Evolutionary conservation across 257 asterid genomes (phyloP).

Genomic region (Solanum dulcamara): DNA sequence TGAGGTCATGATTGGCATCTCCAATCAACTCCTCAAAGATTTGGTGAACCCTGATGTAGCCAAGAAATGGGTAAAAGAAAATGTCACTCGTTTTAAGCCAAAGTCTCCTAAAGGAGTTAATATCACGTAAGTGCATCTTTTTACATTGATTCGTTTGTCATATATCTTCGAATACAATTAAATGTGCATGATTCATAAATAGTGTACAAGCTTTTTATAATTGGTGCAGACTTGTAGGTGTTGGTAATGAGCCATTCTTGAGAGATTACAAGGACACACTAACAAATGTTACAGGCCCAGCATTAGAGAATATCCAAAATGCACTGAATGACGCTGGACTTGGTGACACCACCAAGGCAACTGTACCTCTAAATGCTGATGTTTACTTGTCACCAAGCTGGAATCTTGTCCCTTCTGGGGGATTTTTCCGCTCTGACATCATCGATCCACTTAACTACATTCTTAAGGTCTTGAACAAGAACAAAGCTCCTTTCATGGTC

Average conservation of each 20-base stretch:
- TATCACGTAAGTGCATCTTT: conserved; percentile 20
- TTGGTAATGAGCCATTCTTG: conserved; percentile 34
- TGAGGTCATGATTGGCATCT: conserved; percentile 27
- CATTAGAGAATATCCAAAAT: conserved; percentile 21
- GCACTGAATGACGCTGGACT: conserved; percentile 24
- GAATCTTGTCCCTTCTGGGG: conserved; percentile 17
- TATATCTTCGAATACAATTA: background rate
- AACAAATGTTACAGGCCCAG: conserved; percentile 10
- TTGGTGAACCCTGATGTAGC: conserved; percentile 10
- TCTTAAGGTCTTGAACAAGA: conserved; percentile 2
- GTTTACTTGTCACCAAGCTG: conserved; percentile 6
- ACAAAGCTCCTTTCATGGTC: conserved; percentile 20
- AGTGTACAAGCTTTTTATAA: background rate
- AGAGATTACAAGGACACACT: conserved; percentile 6
- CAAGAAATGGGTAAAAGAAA: conserved; percentile 16
- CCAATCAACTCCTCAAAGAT: conserved; percentile 8
- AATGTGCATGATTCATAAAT: background rate
- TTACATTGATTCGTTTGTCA: background rate
- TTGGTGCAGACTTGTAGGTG: conserved; percentile 11
- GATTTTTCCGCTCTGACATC: conserved; percentile 18
- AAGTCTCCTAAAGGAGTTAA: conserved; percentile 17
- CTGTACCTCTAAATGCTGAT: conserved; percentile 29
- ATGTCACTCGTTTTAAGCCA: conserved; percentile 17
- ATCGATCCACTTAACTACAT: background rate
- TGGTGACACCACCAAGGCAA: conserved; percentile 18